These are phyloP conservation scores for Hypericum perforatum DNA, from an alignment of 345 rosid species.

Conservation along the genomic window DNA sequence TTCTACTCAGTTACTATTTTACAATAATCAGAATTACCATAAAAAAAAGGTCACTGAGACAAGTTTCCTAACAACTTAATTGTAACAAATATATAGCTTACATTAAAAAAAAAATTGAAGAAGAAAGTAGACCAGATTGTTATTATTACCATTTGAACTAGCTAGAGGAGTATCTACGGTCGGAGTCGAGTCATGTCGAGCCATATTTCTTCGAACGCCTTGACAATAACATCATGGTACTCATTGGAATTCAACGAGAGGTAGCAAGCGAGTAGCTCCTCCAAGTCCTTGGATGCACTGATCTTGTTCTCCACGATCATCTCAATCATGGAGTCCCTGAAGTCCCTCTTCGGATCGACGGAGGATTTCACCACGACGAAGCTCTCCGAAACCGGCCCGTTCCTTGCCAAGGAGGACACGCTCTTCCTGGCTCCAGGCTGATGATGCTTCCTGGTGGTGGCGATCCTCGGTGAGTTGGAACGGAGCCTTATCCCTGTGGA, in stretches of 20 bases:
- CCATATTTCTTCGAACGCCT: conserved; percentile 8
- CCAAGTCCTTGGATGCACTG: neutral
- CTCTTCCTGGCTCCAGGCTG: neutral
- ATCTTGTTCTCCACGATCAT: conserved; percentile 2
- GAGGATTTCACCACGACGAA: conserved; percentile 4
- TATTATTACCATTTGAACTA: no score
- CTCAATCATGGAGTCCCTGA: conserved; percentile 8
- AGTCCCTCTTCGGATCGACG: conserved; percentile 5
- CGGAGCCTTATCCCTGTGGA: conserved; percentile 9
- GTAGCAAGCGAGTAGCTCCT: conserved; percentile 10
- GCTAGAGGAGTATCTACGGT: neutral
- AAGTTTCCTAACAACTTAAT: no score
- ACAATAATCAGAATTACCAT: no score
- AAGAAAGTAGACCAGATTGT: no score
- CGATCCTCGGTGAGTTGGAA: neutral
- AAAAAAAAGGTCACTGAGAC: no score
- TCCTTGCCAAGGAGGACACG: neutral
- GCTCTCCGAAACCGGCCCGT: conserved; percentile 2
- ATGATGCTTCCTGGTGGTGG: neutral
- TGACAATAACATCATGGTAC: conserved; percentile 8
- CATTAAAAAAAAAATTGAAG: no score
- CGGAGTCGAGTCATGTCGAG: neutral
- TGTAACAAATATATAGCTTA: no score
- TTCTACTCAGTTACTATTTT: no score
- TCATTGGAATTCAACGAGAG: conserved; percentile 3